Base-by-base conservation (phyloP, 225 moss, liverwort and hornwort species). In the Sphagnum tenellum region DNA sequence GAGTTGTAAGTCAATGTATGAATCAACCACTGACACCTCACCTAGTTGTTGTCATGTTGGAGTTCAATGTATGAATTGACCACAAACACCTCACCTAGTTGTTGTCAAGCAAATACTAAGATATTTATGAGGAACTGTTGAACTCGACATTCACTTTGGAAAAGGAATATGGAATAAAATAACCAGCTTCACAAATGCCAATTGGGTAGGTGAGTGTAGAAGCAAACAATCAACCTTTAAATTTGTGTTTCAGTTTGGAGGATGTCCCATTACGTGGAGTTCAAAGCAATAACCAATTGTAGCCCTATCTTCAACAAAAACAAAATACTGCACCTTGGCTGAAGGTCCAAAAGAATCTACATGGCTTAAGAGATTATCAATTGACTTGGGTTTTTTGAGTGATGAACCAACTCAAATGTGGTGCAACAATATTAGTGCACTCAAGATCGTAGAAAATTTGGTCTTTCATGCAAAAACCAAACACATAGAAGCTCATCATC, bases 161-260 rank as follows among this genome's bases (percentile, higher is more conserved):
- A 45, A 45, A 8, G 7, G 45, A 44, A 7, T 3, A 5, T 2
- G 12, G 14, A 50, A 55, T 3, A 49, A 9, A 2, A 7, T n/a
- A 3, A 48, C 6, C 11, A 11, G 53, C 7, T 11, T 5, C 11
- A 54, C 7, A 5, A 50, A 71, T 50, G 71, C 57, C 0, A 48
- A 58, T n/a, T 71, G 65, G 71, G 71, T 7, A 50, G 55, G 64
- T 2, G 64, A 56, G 3, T 5, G 29, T 49, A 64, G 65, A 8
- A 56, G 50, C 46, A 46, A 9, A 0, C 0, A 49, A 5, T 56
- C 56, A 2, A 59, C 58, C 4, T 51, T 0, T 2, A 13, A 56
- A 1, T 71, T 64, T 65, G 56, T 49, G 0, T 64, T 12, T 8
- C 13, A 57, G 0, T 9, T 71, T 2, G 64, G 45, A 29, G 48